Evolutionary conservation across 352 stramenopile genomes (phyloP).

Genomic region (Phytophthora macrochlamydospora): DNA sequence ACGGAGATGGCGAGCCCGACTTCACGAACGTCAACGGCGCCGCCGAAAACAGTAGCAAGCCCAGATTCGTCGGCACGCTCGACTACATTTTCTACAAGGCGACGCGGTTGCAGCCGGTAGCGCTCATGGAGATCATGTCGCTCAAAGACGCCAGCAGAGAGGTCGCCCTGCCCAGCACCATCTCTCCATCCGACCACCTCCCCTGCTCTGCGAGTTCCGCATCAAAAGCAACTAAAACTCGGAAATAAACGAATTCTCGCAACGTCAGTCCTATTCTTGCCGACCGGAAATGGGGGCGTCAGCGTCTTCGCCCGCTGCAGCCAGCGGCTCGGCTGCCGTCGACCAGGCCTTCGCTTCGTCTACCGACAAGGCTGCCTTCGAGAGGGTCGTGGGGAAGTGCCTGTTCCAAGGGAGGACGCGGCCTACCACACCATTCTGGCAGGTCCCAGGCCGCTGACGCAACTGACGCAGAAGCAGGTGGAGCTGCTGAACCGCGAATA

Average conservation of each 20-base stretch:
- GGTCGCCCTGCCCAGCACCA: conserved; percentile 62
- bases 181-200: conserved; percentile 80
- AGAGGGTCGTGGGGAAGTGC: conserved; percentile 72
- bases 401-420: conserved; percentile 52
- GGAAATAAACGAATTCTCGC: neutral
- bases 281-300: conserved; percentile 46
- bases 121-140: conserved; percentile 79
- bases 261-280: conserved; percentile 18
- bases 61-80: conserved; percentile 75
- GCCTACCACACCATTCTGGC: conserved; percentile 60
- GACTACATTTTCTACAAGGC: conserved; percentile 87
- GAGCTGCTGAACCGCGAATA: conserved; percentile 68
- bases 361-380: conserved; percentile 61
- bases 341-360: conserved; percentile 51
- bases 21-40: conserved; percentile 84
- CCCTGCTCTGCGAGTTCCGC: conserved; percentile 75
- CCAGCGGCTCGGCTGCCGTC: conserved; percentile 17
- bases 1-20: conserved; percentile 62
- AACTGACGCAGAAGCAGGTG: conserved; percentile 63
- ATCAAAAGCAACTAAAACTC: conserved; percentile 9
- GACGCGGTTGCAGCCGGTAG: conserved; percentile 48
- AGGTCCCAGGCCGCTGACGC: conserved; percentile 42
- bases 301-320: conserved; percentile 36
- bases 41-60: conserved; percentile 27
- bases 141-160: conserved; percentile 61